These are phyloP conservation scores for Cardamine chenopodiifolia DNA, from an alignment of 345 rosid species.

Conservation along the genomic window DNA sequence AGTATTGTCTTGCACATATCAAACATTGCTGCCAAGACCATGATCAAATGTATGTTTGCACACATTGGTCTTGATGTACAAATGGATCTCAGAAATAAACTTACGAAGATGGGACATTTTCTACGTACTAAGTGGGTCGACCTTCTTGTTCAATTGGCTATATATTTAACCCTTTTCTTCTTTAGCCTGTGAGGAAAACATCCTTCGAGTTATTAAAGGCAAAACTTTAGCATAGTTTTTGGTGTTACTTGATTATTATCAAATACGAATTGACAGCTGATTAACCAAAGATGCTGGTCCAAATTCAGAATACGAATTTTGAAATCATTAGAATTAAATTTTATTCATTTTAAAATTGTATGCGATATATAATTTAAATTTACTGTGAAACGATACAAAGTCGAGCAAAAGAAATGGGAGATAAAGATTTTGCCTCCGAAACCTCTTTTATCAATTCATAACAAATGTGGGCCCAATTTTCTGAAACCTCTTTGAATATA, in stretches of 20 bases:
- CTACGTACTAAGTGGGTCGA: neutral
- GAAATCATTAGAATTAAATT: too few species aligned
- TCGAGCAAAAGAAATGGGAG: slow-evolving; percentile 1
- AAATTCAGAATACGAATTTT: too few species aligned
- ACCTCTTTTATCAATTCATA: slow-evolving; percentile 32
- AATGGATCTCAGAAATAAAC: neutral
- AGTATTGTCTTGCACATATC: neutral
- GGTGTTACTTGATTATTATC: too few species aligned
- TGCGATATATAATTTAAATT: neutral
- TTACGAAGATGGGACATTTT: slow-evolving; percentile 25
- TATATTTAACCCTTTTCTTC: too few species aligned
- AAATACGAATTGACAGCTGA: too few species aligned
- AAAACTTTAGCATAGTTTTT: too few species aligned
- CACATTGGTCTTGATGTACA: neutral
- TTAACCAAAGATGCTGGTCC: too few species aligned
- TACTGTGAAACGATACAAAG: neutral
- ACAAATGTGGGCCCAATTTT: slow-evolving; percentile 24
- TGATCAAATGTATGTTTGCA: neutral
- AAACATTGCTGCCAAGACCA: slow-evolving; percentile 1
- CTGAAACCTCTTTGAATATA: slow-evolving; percentile 33
- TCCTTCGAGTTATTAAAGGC: too few species aligned
- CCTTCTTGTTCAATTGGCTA: neutral
- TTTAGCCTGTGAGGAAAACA: too few species aligned
- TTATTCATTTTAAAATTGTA: neutral
- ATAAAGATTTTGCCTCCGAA: slow-evolving; percentile 15